Base-by-base conservation (phyloP, 176 grass and related monocot species). In the Phoenix roebelenii region DNA sequence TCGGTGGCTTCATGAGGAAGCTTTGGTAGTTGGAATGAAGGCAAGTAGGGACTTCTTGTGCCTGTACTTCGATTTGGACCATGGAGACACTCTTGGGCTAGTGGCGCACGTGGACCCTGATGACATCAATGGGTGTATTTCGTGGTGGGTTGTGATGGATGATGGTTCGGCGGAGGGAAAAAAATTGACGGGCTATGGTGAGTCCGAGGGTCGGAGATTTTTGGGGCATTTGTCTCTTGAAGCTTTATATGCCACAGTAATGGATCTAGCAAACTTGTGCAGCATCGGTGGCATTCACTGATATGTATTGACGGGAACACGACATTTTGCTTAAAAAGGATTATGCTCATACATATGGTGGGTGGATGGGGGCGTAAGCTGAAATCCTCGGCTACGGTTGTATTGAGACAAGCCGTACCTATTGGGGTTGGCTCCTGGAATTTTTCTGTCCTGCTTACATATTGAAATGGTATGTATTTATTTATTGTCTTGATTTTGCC, bases 1-100 rank as follows among this genome's bases (percentile, higher is more conserved):
- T 59, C 78, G 77, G 15, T 97, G 92, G 84, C 84, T 97, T 29
- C 84, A 88, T 12, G 87, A 97, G 60, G 87, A 91, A 83, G 77
- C 92, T 2, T 25, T 82, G 61, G 75, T 91, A 58, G 72, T 97
- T 7, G 84, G 92, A 55, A 85, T 91, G 83, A 90, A 85, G 44
- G 74, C 80, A 28, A 85, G 65, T 14, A 88, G 75, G 76, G 92
- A 97, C 39, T 88, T 97, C 51, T 50, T 97, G 59, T 82, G 87
- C 65, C 72, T 97, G 50, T 82, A 97, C 61, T 78, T 97, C 53
- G 84, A 85, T 67, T 69, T 97, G 51, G 83, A 83, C 44, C 92
- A 91, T 67, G 87, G 81, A 4, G 92, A 91, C 68, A 71, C 63
- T 0, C 81, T 97, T 44, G 79, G 84, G 55, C 76, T 97, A n/a